These are phyloP conservation scores for Ephemerocybe angulata DNA, from an alignment of 768 basidiomycete species.

Conservation along the genomic window DNA sequence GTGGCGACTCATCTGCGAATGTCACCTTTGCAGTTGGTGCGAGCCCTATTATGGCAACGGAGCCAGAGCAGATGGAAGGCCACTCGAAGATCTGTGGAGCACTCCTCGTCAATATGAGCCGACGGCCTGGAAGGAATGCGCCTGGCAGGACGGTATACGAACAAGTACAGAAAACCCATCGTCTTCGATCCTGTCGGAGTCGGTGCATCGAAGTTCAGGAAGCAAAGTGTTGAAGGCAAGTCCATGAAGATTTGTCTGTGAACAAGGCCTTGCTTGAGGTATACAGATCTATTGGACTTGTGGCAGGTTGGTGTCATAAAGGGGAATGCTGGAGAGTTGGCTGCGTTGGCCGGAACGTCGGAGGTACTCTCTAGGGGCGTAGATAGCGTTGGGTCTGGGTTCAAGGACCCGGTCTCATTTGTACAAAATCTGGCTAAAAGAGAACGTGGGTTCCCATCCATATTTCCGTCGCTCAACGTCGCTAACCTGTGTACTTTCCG, in stretches of 20 bases:
- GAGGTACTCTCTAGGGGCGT: constrained; percentile 80
- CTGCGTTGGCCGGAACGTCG: constrained; percentile 63
- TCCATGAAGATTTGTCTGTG: background rate
- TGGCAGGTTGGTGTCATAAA: constrained; percentile 94
- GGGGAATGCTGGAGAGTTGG: constrained; percentile 90
- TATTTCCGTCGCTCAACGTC: background rate
- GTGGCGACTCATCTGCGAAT: constrained; percentile 89
- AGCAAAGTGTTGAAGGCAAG: constrained; percentile 55
- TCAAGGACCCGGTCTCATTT: constrained; percentile 68
- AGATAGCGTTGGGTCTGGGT: constrained; percentile 76
- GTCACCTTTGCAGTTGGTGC: constrained; percentile 83
- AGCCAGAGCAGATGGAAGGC: constrained; percentile 78
- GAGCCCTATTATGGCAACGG: constrained; percentile 93
- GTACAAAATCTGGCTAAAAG: constrained; percentile 66
- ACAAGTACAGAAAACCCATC: constrained; percentile 66
- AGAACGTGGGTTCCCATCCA: constrained; percentile 56
- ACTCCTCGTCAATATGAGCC: constrained; percentile 73
- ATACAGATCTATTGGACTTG: constrained; percentile 58
- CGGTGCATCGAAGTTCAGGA: constrained; percentile 75
- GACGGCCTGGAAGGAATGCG: constrained; percentile 70
- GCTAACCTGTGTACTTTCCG: background rate
- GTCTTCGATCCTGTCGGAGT: constrained; percentile 92
- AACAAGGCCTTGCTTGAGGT: background rate
- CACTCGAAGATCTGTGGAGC: constrained; percentile 62
- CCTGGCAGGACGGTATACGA: constrained; percentile 62